Base-by-base conservation (phyloP, 2,329 filamentous ascomycete species). In the Apiospora aurea region DNA sequence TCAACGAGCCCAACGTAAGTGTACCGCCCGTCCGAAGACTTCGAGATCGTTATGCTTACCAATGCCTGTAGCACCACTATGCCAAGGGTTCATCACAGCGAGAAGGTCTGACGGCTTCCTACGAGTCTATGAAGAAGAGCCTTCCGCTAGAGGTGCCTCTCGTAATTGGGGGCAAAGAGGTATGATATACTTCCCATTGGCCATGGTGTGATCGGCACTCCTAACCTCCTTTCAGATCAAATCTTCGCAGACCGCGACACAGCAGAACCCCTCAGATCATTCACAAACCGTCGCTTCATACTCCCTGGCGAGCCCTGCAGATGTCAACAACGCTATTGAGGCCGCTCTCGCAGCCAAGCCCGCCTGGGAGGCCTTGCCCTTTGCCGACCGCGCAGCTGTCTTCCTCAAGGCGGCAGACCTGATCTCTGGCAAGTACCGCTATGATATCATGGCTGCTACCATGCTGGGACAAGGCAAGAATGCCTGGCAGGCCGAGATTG, bases 391-490 rank as follows among this genome's bases (percentile, higher is more conserved):
- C 71, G 96, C 96, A 16, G 93, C 95, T 71, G 89, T 99, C 80
- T 98, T 98, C 86, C 89, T 98, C 79, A 98, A 98, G 88, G 96
- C 96, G 3, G 96, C 96, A 46, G 95, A 98, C 81, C 87, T 99
- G 74, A 90, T 99, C 76, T 87, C 93, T 71, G 93, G 90, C 75
- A 98, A 98, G 85, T 98, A 99, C 85, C 90, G 96, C 80, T 98
- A 97, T 84, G 94, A 98, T 71, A 90, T 99, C 78, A 97, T 98
- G 93, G 96, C 96, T 10, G 91, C 94, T 64, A 98, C 96, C 18
- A 97, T 98, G 90, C 87, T 97, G 44, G 96, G 96, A 73, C 96
- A 99, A 84, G 96, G 96, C 79, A 98, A 98, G 90, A 98, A 98
- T 82, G 94, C 94, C 67, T 98, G 95, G 95, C 96, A 99, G 84